phyloP scores from a whole-genome alignment of 148 eudicot genomes.

The Vaccinium darrowii region DNA sequence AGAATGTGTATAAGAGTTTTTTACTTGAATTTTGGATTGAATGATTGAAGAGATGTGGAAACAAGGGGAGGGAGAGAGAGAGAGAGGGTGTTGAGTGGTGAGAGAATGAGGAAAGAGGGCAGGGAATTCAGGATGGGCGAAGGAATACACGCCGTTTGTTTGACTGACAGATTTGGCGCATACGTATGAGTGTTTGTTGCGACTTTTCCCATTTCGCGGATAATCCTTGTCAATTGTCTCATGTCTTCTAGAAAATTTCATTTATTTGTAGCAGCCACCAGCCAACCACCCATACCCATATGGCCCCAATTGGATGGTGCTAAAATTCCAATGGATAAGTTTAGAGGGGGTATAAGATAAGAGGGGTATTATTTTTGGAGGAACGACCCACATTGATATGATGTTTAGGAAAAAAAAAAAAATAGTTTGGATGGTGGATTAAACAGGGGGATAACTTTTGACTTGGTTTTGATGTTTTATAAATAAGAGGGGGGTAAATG shows the following conservation, averaged over 20 bases:
- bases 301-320: no score
- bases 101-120: not conserved
- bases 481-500: no score
- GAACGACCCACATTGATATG: no score
- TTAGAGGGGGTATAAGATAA: no score
- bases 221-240: not conserved
- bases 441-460: no score
- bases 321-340: no score
- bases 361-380: no score
- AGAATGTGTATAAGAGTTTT: not conserved
- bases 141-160: not conserved
- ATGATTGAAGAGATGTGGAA: not conserved
- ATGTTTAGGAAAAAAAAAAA: no score
- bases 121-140: not conserved
- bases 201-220: not conserved
- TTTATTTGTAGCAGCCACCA: no score
- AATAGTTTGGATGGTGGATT: no score
- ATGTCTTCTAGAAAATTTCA: not conserved
- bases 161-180: not conserved
- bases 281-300: no score
- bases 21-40: not conserved
- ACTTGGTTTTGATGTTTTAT: no score
- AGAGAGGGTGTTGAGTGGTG: not conserved
- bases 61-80: not conserved
- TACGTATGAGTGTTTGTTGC: not conserved